Evolutionary conservation across 2,329 filamentous ascomycete species (phyloP), one percentile per base, ranked within the genome.

Genomic region (Xylaria sp.): DNA sequence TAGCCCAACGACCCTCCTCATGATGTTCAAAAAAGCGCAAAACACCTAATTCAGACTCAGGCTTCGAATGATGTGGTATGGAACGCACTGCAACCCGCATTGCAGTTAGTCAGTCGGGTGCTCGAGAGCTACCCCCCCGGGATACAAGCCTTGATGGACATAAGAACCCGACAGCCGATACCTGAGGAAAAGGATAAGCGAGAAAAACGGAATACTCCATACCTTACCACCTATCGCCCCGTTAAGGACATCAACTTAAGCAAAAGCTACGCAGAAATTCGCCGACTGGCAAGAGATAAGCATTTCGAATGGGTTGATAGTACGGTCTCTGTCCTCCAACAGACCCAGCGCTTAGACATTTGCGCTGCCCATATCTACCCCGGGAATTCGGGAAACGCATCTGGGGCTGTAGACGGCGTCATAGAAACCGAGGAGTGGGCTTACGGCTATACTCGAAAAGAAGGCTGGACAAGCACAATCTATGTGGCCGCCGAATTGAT

Each of bases 21-120:
- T 13, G 8, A 34, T 26, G 11, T 11, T 34, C 29, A 6, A 13
- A 39, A 16, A 21, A 7, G 17, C 45, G 46, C n/a, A 52, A 39
- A 16, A 21, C 11, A 20, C 45, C 49, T 18, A 52, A 20, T 8
- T 39, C 7, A 11, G 7, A 11, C 17, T 8, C 24, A 66, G 65
- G 5, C 0, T 8, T 58, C 39, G 2, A 70, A 70, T 41, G 56
- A 65, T 22, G 16, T 20, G 1, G 3, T 70, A 7, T 70, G 68
- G 67, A 9, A 49, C 0, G 66, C 65, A 1, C 3, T 70, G n/a
- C 63, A 65, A 41, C 67, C 68, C 3, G 61, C 66, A 1, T 40
- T 69, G 24, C 51, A 54, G n/a, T 50, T 70, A 5, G 60, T 49
- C 8, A 51, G 63, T 1, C 47, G 45, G 2, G 24, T 69, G 1